phyloP scores from a whole-genome alignment of 2,329 filamentous ascomycete genomes.

The Xylariaceae sp. region DNA sequence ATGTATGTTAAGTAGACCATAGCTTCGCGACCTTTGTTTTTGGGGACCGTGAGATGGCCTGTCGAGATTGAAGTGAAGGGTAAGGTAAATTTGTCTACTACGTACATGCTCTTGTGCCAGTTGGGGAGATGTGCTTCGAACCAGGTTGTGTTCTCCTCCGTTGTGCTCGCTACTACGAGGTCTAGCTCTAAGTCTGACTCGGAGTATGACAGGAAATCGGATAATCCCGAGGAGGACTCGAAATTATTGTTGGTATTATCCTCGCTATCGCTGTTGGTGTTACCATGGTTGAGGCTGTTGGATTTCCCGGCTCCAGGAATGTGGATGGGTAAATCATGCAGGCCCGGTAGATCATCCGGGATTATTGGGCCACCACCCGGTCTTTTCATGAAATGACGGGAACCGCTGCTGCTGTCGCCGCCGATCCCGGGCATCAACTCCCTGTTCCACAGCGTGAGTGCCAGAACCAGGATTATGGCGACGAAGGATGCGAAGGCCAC shows the following conservation, averaged over 20 bases:
- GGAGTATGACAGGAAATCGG: not conserved
- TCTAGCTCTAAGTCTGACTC: constrained; percentile 21
- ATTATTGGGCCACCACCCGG: not conserved
- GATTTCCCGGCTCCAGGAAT: not conserved
- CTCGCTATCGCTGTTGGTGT: no score
- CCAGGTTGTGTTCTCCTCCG: constrained; percentile 36
- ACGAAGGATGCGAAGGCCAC: constrained; percentile 10
- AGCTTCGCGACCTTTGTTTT: constrained; percentile 49
- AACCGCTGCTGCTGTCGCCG: not conserved
- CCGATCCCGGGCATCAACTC: not conserved
- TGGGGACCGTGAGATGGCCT: constrained; percentile 44
- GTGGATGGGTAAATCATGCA: not conserved
- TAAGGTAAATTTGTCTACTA: no score
- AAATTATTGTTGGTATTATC: not conserved
- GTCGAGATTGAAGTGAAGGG: no score
- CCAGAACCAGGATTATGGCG: constrained; percentile 6
- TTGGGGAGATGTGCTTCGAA: constrained; percentile 37
- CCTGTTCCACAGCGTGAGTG: constrained; percentile 5
- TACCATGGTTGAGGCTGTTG: no score
- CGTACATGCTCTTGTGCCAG: constrained; percentile 53
- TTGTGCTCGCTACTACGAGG: constrained; percentile 32
- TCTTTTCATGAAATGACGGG: not conserved
- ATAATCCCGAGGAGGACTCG: no score
- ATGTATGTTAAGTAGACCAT: constrained; percentile 53
- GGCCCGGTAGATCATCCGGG: not conserved